phyloP scores from a whole-genome alignment of 1,139 yeast genomes.

The Suhomyces kunorum region DNA sequence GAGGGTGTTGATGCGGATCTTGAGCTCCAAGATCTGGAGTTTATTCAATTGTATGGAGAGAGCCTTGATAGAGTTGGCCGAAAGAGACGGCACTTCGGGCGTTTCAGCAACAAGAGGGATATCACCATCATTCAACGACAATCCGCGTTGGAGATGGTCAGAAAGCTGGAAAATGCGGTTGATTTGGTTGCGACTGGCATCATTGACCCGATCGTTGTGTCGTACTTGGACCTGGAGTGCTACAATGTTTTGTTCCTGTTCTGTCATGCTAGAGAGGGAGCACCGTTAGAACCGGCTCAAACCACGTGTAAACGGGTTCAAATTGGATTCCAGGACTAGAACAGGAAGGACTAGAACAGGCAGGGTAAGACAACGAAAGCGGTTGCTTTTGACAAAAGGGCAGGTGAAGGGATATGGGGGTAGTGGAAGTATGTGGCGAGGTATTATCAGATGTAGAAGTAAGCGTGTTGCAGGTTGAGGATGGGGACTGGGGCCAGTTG shows the following conservation, averaged over 20 bases:
- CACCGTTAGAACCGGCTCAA: neutral
- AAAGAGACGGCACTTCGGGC: constrained; percentile 25
- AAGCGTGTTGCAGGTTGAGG: no score
- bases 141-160: constrained; percentile 17
- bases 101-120: constrained; percentile 1
- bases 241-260: constrained; percentile 2
- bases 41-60: constrained; percentile 47
- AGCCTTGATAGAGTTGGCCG: constrained; percentile 33
- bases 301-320: constrained; percentile 1
- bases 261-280: neutral
- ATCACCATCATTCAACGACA: constrained; percentile 4
- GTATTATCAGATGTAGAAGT: no score
- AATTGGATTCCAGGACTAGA: no score
- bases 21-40: constrained; percentile 34
- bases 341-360: no score
- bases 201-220: constrained; percentile 27
- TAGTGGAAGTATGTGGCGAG: no score
- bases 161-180: constrained; percentile 29
- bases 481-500: no score
- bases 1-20: constrained; percentile 27
- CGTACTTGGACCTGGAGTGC: constrained; percentile 14
- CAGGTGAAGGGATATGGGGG: neutral
- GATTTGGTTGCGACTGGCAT: constrained; percentile 26
- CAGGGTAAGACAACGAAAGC: neutral
- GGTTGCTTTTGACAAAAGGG: neutral